These are phyloP conservation scores for Venturia aucupariae DNA, from an alignment of 2,329 filamentous ascomycete species.

Conservation along the genomic window DNA sequence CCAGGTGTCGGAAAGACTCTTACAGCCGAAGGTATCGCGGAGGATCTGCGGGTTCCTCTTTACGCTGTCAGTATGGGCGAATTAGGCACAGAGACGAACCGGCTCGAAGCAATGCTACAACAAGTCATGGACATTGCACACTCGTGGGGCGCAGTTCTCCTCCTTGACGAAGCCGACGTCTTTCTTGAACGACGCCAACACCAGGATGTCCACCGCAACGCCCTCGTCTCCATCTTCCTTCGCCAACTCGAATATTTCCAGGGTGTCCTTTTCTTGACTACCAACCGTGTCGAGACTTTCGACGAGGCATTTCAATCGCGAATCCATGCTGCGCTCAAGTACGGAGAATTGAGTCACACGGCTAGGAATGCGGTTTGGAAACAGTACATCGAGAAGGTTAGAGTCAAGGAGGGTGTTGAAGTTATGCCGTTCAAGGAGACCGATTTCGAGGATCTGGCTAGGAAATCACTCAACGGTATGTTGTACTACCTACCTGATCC, in stretches of 20 bases:
- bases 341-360: constrained; percentile 62
- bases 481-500: too few relatives aligned
- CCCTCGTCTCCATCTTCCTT: constrained; percentile 78
- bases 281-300: constrained; percentile 79
- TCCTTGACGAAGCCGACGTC: constrained; percentile 64
- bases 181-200: constrained; percentile 69
- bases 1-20: constrained; percentile 85
- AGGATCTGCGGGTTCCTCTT: constrained; percentile 69
- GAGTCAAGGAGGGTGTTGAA: constrained; percentile 48
- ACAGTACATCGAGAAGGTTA: constrained; percentile 69
- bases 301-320: constrained; percentile 85
- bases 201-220: constrained; percentile 76
- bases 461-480: constrained; percentile 56
- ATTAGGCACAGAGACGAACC: constrained; percentile 66
- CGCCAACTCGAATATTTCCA: constrained; percentile 85
- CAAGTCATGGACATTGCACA: constrained; percentile 81
- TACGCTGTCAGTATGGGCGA: constrained; percentile 80
- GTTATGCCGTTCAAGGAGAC: constrained; percentile 54
- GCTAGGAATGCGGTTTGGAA: constrained; percentile 75
- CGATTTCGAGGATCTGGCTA: constrained; percentile 57
- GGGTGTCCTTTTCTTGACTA: constrained; percentile 82
- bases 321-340: constrained; percentile 77
- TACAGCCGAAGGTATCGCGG: constrained; percentile 78
- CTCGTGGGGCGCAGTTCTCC: constrained; percentile 73
- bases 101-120: constrained; percentile 67